These are phyloP conservation scores for Pseudopithomyces maydicus DNA, from an alignment of 2,329 filamentous ascomycete genomes.

Conservation along the genomic window DNA sequence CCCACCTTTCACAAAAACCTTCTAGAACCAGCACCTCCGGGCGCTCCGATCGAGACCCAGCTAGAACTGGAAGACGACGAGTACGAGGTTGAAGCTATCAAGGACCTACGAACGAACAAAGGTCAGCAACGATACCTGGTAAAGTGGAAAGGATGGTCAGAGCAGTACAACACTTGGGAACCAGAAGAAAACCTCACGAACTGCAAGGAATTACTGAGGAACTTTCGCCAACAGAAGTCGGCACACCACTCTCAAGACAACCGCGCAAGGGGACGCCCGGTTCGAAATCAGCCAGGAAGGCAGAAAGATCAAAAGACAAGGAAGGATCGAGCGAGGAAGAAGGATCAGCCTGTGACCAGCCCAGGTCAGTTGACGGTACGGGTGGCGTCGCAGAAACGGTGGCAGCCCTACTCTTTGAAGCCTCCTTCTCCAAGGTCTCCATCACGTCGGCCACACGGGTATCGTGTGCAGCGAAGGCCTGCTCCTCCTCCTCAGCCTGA, in stretches of 20 bases:
- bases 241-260: not conserved
- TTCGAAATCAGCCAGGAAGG: not conserved
- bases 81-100: not conserved
- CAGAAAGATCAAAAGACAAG: not conserved
- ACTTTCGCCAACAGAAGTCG: not conserved
- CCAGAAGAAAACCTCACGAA: not conserved
- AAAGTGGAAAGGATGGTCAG: conserved; percentile 3
- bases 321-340: not conserved
- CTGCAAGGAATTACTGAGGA: not conserved
- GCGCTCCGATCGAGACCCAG: not conserved
- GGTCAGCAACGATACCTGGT: conserved; percentile 5
- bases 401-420: too few relatives aligned
- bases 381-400: not conserved
- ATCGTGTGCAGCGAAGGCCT: not conserved
- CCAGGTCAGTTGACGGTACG: not conserved
- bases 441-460: not conserved
- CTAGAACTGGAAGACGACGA: conserved; percentile 3
- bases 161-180: conserved; percentile 1
- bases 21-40: not conserved
- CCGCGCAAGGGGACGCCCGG: not conserved
- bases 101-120: not conserved
- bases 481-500: not conserved
- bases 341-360: not conserved
- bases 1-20: not conserved
- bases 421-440: too few relatives aligned